Evolutionary conservation across 2,329 filamentous ascomycete species (phyloP), one percentile per base, ranked within the genome.

Genomic region (Hypoxylon sp.): DNA sequence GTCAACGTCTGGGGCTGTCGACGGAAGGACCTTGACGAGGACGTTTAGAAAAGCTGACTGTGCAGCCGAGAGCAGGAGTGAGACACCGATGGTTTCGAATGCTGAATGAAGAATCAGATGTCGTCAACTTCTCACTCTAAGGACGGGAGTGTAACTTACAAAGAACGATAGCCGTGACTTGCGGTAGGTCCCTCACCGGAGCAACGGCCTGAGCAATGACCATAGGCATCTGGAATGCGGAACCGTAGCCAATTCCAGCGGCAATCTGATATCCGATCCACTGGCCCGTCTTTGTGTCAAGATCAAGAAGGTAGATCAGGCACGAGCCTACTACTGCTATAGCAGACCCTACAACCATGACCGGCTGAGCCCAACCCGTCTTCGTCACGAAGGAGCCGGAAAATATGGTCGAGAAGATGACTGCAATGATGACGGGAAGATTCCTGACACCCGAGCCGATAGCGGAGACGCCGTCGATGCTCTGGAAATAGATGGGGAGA

Each of bases 191-290:
- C 0, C 69, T 65, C 0, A 77, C 49, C 2, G 61, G 63, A 0
- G 76, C 72, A 6, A 74, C 72, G 0, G 55, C 75, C 41, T 82
- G 80, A 0, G 76, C 75, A 4, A 79, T 75, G 9, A 80, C 79
- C 53, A 83, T 78, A 0, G 80, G 80, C 1, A 81, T 72, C 60
- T 83, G 79, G 6, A 77, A 63, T 4, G 66, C 75, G 2, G 72
- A 60, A 3, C 80, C 74, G 5, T 48, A n/a, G 1, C 79, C 80
- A n/a, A 80, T 71, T 6, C 82, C 82, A 11, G 72, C 73, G 1
- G 83, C 58, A 9, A 84, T 73, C 67, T 84, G 81, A 58, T 81
- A 84, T 2, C 80, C 81, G 14, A 84, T 80, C 81, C 82, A 84
- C n/a, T 74, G 70, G 1, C 72, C 77, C 0, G 74, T 66, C 2